phyloP scores from a whole-genome alignment of 2,329 filamentous ascomycete genomes.

The Chrysoporthe puriensis region DNA sequence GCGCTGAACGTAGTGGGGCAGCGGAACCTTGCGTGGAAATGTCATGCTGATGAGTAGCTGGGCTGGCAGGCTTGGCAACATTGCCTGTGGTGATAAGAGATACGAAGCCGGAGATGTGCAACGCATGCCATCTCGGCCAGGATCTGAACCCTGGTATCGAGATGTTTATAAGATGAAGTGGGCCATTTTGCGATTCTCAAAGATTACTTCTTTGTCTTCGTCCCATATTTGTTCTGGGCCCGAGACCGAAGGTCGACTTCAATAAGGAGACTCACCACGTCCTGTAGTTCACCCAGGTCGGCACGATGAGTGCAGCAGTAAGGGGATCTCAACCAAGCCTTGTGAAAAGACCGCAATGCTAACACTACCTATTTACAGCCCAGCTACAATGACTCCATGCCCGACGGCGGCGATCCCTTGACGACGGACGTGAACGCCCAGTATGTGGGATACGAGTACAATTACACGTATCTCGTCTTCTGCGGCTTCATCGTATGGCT shows the following conservation, averaged over 20 bases:
- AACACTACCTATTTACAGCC: constrained; percentile 21
- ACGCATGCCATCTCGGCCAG: constrained; percentile 9
- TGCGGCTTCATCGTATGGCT: constrained; percentile 66
- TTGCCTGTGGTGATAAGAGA: constrained; percentile 23
- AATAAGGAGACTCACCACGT: not conserved
- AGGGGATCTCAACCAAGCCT: not conserved
- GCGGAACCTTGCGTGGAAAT: not conserved
- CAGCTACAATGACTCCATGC: constrained; percentile 31
- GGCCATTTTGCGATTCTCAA: not conserved
- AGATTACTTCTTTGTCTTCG: not conserved
- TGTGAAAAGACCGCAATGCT: not conserved
- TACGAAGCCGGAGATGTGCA: constrained; percentile 14
- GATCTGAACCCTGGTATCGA: constrained; percentile 9
- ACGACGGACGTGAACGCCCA: constrained; percentile 48
- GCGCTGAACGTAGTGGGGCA: not conserved
- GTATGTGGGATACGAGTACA: constrained; percentile 61
- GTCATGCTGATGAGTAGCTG: constrained; percentile 7
- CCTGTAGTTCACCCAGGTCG: not conserved
- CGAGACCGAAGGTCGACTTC: not conserved
- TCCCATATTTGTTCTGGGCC: not conserved
- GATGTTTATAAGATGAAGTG: constrained; percentile 4
- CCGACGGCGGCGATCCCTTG: constrained; percentile 34
- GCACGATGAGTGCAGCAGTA: constrained; percentile 25
- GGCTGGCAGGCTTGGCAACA: constrained; percentile 1
- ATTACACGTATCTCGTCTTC: constrained; percentile 63